Conservation (phyloP, 1,284 basidiomycete species). For the Clitocybe nebularis region DNA sequence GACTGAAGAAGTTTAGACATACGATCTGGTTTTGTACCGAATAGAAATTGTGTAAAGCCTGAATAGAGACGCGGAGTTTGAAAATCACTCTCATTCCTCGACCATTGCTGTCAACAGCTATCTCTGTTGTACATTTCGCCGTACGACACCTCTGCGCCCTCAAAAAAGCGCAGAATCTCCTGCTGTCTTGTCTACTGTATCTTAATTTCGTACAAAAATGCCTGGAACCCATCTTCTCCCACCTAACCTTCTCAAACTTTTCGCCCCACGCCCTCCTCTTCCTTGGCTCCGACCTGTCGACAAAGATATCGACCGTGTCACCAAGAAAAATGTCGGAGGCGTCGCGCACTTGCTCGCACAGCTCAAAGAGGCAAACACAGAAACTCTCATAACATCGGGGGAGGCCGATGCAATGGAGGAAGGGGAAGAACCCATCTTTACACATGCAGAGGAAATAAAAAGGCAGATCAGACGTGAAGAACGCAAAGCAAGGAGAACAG, state of each 20-base stretch:
- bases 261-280: slow-evolving; percentile 86
- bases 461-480: slow-evolving; percentile 77
- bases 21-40: too few species aligned
- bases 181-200: neutral
- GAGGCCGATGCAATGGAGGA: slow-evolving; percentile 68
- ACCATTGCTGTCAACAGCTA: slow-evolving; percentile 7
- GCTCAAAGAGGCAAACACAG: slow-evolving; percentile 75
- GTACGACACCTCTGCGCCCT: neutral
- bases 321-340: slow-evolving; percentile 66
- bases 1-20: too few species aligned
- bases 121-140: neutral
- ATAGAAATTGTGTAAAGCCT: too few species aligned
- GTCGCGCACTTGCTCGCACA: slow-evolving; percentile 71
- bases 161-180: neutral
- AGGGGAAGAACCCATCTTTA: slow-evolving; percentile 75
- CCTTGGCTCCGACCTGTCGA: slow-evolving; percentile 83
- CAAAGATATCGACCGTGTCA: slow-evolving; percentile 74
- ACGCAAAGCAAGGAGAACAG: slow-evolving; percentile 72
- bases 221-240: slow-evolving; percentile 86
- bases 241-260: slow-evolving; percentile 91
- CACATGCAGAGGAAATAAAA: slow-evolving; percentile 75
- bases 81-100: slow-evolving; percentile 6
- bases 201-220: slow-evolving; percentile 37
- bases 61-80: slow-evolving; percentile 17
- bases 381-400: slow-evolving; percentile 55